Evolutionary conservation across 106 monocot genomes (phyloP), one percentile per base, ranked within the genome.

Genomic region (Phalaenopsis equestris): DNA sequence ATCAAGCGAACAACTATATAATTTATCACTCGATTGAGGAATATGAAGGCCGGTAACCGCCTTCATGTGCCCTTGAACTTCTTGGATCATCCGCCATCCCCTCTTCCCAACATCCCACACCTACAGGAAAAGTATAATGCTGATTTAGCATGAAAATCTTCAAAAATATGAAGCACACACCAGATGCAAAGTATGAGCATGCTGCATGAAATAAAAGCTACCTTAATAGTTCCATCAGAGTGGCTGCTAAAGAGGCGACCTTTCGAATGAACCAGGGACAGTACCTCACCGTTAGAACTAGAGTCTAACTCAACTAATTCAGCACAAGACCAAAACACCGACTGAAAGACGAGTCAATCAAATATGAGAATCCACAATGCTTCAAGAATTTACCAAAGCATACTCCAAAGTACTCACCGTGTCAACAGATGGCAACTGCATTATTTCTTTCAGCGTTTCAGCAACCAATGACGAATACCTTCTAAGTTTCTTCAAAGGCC

Each of bases 171-270:
- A 39, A 5, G 23, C 41, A 41, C 41, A 42, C 14, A 76, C 8
- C 24, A 52, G 24, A 49, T 72, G 52, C 1, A 21, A 19, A 36
- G 37, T 47, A 17, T 65, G 14, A 67, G 46, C 65, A 65, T 38
- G 18, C 17, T 18, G 64, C 6, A n/a, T 37, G 37, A 41, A 14
- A 15, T 21, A 23, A 72, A 79, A 24, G 8, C n/a, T 82, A 89
- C 89, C 89, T 89, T 89, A 70, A 89, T 89, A 77, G 79, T 86
- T 82, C 89, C 89, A 84, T 89, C 89, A 77, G 79, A 86, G 52
- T 89, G 89, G 72, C 89, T 80, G 68, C 86, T 86, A 80, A 86
- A 89, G 42, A 89, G 76, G 41, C 81, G 79, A 52, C 84, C 89
- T 84, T 84, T 75, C 36, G 75, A 78, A 80, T 86, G 58, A 79